These are phyloP conservation scores for Xylaria venustula DNA, from an alignment of 495 filamentous ascomycete species.

Conservation along the genomic window DNA sequence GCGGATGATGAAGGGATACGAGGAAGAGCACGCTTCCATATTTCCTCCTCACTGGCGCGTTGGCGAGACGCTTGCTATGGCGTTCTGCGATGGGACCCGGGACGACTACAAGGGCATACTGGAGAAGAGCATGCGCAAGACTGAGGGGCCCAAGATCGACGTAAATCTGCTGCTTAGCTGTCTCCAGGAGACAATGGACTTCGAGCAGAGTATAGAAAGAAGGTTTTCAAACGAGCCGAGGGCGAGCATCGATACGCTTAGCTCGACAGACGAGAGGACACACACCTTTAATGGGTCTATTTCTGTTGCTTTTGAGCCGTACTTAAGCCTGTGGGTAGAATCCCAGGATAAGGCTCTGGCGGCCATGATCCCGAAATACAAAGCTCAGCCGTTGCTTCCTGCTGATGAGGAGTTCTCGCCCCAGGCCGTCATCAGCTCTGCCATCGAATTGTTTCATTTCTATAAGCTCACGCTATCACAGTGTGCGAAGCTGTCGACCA, in stretches of 20 bases:
- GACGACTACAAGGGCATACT: constrained; percentile 95
- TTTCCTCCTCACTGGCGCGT: constrained; percentile 90
- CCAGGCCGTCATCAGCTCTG: constrained; percentile 86
- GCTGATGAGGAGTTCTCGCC: constrained; percentile 89
- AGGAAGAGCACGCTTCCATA: constrained; percentile 85
- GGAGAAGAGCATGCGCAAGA: constrained; percentile 74
- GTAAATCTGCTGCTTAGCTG: constrained; percentile 90
- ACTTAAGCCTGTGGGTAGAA: constrained; percentile 95
- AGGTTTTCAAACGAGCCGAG: constrained; percentile 76
- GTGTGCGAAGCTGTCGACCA: constrained; percentile 93
- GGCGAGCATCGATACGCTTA: constrained; percentile 88
- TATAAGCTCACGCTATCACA: constrained; percentile 89
- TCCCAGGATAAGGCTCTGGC: constrained; percentile 90
- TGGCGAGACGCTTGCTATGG: constrained; percentile 84
- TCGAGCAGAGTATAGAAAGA: constrained; percentile 87
- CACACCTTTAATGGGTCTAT: constrained; percentile 87
- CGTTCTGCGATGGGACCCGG: constrained; percentile 90
- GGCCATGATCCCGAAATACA: constrained; percentile 84
- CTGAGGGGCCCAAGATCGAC: constrained; percentile 80
- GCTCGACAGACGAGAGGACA: constrained; percentile 72
- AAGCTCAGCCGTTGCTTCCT: constrained; percentile 74
- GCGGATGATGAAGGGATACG: constrained; percentile 92
- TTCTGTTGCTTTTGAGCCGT: constrained; percentile 96
- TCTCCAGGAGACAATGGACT: constrained; percentile 94
- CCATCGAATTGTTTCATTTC: constrained; percentile 95